phyloP scores from a whole-genome alignment of 352 stramenopile species.

The Phytopythium aichiense region DNA sequence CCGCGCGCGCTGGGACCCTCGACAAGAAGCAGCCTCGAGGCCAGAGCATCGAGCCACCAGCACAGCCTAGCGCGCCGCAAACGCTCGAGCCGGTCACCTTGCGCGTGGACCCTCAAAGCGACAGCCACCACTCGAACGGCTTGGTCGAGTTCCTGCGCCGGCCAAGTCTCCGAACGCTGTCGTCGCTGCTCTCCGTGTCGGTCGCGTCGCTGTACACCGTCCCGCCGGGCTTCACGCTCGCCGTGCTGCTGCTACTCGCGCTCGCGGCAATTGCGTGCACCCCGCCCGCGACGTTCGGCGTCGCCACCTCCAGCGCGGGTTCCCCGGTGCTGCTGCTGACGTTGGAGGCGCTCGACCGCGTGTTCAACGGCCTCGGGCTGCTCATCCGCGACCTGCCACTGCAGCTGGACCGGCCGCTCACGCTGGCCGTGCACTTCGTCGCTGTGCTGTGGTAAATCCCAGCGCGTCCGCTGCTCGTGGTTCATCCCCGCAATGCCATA shows the following conservation, averaged over 20 bases:
- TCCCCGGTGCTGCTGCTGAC: conserved; percentile 31
- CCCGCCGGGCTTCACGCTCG: conserved; percentile 70
- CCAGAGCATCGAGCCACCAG: background rate
- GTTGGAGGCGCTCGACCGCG: conserved; percentile 45
- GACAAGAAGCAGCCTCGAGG: conserved; percentile 34
- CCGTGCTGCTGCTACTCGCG: conserved; percentile 57
- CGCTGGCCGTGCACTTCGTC: conserved; percentile 10
- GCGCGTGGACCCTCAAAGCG: background rate
- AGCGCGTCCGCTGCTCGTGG: background rate
- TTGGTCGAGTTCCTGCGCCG: conserved; percentile 22
- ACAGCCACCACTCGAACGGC: background rate
- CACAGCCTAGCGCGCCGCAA: background rate
- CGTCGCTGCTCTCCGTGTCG: conserved; percentile 71
- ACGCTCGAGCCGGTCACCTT: background rate
- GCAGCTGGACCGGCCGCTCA: conserved; percentile 28
- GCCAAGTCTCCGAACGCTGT: conserved; percentile 51
- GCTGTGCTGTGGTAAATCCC: conserved; percentile 3
- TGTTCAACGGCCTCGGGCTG: conserved; percentile 58
- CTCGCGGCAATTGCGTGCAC: conserved; percentile 57
- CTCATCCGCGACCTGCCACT: conserved; percentile 64
- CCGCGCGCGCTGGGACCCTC: conserved; percentile 23
- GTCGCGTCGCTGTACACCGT: conserved; percentile 56
- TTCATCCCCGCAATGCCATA: background rate
- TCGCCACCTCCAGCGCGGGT: conserved; percentile 20
- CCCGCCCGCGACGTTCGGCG: conserved; percentile 36